Conservation (phyloP, 106 monocot genomes). For the Iris macrosiphon region DNA sequence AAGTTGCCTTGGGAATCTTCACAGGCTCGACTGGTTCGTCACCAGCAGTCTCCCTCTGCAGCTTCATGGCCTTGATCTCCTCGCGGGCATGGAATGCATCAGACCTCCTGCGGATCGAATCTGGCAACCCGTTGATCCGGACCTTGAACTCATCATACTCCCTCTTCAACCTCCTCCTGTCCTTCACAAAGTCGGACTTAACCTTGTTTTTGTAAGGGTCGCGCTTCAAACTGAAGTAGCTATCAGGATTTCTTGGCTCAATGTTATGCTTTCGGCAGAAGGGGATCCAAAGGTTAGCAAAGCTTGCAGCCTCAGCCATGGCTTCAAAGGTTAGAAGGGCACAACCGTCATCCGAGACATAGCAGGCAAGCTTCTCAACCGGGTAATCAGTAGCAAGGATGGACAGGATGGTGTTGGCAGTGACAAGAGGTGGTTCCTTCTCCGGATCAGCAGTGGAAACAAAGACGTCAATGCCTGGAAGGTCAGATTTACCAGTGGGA, state of each 20-base stretch:
- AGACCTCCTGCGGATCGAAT: constrained; percentile 60
- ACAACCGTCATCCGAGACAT: constrained; percentile 77
- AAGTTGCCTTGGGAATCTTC: constrained; percentile 71
- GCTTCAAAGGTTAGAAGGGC: constrained; percentile 78
- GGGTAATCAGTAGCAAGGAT: constrained; percentile 76
- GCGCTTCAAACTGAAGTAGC: constrained; percentile 60
- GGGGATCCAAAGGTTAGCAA: constrained; percentile 63
- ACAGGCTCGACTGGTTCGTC: constrained; percentile 42
- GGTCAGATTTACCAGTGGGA: constrained; percentile 59
- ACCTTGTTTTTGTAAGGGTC: constrained; percentile 83
- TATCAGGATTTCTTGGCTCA: constrained; percentile 74
- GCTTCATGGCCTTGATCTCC: constrained; percentile 59
- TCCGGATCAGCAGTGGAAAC: constrained; percentile 81
- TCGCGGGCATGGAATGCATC: constrained; percentile 76
- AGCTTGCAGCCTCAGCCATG: constrained; percentile 82
- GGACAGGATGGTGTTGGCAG: constrained; percentile 73
- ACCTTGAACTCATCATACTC: constrained; percentile 85
- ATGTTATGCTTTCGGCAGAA: constrained; percentile 69
- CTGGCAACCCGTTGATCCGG: constrained; percentile 64
- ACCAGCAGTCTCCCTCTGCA: constrained; percentile 21
- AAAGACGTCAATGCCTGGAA: constrained; percentile 70
- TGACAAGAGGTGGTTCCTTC: constrained; percentile 71
- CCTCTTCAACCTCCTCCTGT: constrained; percentile 62
- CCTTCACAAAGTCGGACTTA: constrained; percentile 56
- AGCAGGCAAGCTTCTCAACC: constrained; percentile 66